Base-by-base conservation (phyloP, 2,329 filamentous ascomycete species). In the Pseudocercospora pini-densiflorae region DNA sequence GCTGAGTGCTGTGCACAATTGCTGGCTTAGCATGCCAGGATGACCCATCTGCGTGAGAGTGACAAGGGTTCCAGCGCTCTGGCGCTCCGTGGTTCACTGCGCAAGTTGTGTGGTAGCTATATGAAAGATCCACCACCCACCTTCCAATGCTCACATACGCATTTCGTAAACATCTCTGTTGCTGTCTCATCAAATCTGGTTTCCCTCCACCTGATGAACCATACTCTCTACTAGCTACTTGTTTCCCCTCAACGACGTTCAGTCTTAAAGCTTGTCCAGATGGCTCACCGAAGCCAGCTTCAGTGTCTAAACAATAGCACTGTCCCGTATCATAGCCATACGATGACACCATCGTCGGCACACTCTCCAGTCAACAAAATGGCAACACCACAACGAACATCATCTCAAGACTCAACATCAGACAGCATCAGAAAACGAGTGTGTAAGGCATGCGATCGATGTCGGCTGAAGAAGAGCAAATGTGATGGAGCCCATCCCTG, bases 391-490 rank as follows among this genome's bases (percentile, higher is more conserved):
- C 67, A 71, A 54, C 61, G 73, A n/a, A 71, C 71, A 45, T 55
- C 68, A 19, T 74, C 73, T 16, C 64, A 68, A 64, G 72, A 73
- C 59, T 74, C 71, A 16, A 70, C 73, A 2, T 62, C 71, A 12
- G 75, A 76, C 47, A 66, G 70, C 51, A 74, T 76, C 47, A 71
- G 87, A 71, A 89, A 90, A 79, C 82, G 88, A 73, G 88, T 89
- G 45, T 88, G 88, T 77, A 90, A 89, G 79, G 88, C 88, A 24
- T 90, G 88, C 77, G 88, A 90, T 77, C 83, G 88, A 66, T 90
- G 88, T 79, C 82, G 88, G 57, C 72, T 89, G 65, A 90, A 90
- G 79, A 90, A 90, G 76, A 89, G 87, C 75, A 90, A 90, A 85
- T 90, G 88, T 77, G 87, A 90, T 74, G 88, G 88, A 70, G 81